Percentiles rank a stretch among this genome's conserved stretches.
Conservation (phyloP, 108 stramenopile species). For the Cylindrotheca fusiformis region DNA sequence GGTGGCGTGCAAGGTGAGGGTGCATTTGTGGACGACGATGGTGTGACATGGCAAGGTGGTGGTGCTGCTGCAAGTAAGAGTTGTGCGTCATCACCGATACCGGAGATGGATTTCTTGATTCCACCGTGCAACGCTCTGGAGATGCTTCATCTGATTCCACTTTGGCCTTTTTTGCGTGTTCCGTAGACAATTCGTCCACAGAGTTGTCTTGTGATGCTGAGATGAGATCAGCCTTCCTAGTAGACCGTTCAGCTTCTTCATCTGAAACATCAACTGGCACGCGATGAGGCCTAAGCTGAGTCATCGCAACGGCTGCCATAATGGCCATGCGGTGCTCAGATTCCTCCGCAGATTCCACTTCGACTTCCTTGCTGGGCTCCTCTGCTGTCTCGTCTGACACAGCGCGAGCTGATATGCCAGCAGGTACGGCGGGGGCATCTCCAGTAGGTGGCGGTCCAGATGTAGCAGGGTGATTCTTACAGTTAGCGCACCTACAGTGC, state of each 20-base stretch:
- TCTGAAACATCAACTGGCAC: neutral
- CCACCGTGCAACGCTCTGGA: slow-evolving; percentile 1
- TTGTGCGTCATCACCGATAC: slow-evolving; percentile 16
- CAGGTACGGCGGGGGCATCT: neutral
- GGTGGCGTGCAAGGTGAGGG: slow-evolving; percentile 1
- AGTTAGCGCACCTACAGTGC: slow-evolving; percentile 63
- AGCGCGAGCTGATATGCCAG: neutral
- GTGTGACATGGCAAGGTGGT: slow-evolving; percentile 4
- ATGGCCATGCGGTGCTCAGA: slow-evolving; percentile 42
- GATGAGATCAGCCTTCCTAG: neutral
- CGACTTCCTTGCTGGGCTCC: slow-evolving; percentile 1
- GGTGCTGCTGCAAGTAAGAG: neutral
- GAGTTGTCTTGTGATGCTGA: slow-evolving; percentile 3
- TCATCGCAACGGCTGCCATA: slow-evolving; percentile 66
- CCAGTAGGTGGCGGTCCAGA: neutral
- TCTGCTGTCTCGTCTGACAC: slow-evolving; percentile 1
- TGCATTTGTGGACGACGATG: slow-evolving; percentile 6
- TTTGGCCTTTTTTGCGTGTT: neutral
- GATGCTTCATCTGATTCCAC: neutral
- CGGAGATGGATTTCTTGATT: slow-evolving; percentile 18
- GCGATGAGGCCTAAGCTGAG: slow-evolving; percentile 24
- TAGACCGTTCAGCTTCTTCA: neutral
- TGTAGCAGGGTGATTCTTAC: slow-evolving; percentile 20
- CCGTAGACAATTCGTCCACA: slow-evolving; percentile 2
- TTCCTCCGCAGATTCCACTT: neutral